Evolutionary conservation across 2,329 filamentous ascomycete genomes (phyloP), one percentile per base, ranked within the genome.

Genomic region (Scedosporium minutisporum): DNA sequence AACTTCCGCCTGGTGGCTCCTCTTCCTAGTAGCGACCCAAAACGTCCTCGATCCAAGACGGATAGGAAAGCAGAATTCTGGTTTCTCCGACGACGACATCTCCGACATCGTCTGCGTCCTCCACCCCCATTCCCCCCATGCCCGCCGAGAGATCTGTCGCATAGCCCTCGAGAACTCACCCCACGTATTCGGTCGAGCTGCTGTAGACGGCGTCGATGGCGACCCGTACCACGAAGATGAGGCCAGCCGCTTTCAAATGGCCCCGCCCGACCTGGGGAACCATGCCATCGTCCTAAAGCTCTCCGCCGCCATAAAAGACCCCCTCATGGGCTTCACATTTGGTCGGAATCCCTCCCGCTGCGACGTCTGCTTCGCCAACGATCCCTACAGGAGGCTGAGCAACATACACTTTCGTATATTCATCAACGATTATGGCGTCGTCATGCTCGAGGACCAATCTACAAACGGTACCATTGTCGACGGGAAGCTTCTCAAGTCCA

Each of bases 371-470:
- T 85, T 91, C 58, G 73, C 77, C 42, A 80, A 87, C 65, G 88
- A 93, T 67, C 82, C 83, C 0, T 78, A 84, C 61, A 88, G 85
- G 71, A 84, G 90, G 53, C 83, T 99, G 64, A 97, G 93, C 78
- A 97, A 97, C 71, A 82, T 89, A n/a, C 95, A 99, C 72, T 99
- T 97, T 72, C 88, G 91, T 61, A 96, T 99, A 65, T 96, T 89
- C 71, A 81, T 96, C 68, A 99, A 96, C 69, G 80, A 86, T n/a
- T 85, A 90, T 66, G 91, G 89, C 29, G 87, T 90, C 63, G 82
- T 97, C 66, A 96, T 99, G 91, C 78, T 97, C 12, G 88, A 96
- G 73, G 95, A 99, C 71, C 84, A 87, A 71, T 97, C 95, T 0
- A 97, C 92, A n/a, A 99, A 97, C 70, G 95, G 95, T 29, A 97